Evolutionary conservation across 257 asterid species (phyloP), one percentile per base, ranked within the genome.

Genomic region (Mentha longifolia): DNA sequence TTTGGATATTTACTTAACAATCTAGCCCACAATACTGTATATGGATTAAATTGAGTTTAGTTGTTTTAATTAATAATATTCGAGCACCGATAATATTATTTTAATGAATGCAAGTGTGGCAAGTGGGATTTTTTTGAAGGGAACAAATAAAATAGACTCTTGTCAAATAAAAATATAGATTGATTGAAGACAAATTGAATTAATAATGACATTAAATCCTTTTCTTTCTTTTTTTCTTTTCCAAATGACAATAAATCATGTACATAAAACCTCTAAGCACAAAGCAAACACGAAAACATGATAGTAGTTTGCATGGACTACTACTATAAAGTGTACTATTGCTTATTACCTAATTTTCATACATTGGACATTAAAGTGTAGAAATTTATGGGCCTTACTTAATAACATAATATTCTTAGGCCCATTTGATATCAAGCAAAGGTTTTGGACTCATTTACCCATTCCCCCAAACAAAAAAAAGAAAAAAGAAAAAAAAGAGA

Each of bases 271-370:
- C 39, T 35, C 5, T 33, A 33, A 15, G 7, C 45, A 16, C 66
- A 8, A 14, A 60, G 47, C 47, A 60, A 60, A 15, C 47, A 45
- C 35, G 47, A 60, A 60, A 60, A 60, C 65, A 31, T 25, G 46
- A 31, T 59, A 15, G 1, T 19, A 55, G 7, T 55, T 55, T 7
- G 16, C 5, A 43, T 43, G 49, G 49, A 5, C 49, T 43, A 8
- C 2, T n/a, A n/a, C n/a, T n/a, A n/a, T n/a, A n/a, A n/a, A n/a
- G 25, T 22, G 25, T 22, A 2, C 42, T 39, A 39, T 39, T 39
- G 10, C 22, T 55, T 55, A 55, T 55, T 22, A 22, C 8, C 25
- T 55, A 51, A 47, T 47, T 47, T 12, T 1, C 10, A 28, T 39
- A 9, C 43, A 39, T 39, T 39, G 43, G 10, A 39, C 3, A 39